A percentile compares a stretch with the other conserved stretches of the same genome.
Evolutionary conservation across 2,329 filamentous ascomycete species (phyloP).

Genomic region (Cucurbitaria berberidis): DNA sequence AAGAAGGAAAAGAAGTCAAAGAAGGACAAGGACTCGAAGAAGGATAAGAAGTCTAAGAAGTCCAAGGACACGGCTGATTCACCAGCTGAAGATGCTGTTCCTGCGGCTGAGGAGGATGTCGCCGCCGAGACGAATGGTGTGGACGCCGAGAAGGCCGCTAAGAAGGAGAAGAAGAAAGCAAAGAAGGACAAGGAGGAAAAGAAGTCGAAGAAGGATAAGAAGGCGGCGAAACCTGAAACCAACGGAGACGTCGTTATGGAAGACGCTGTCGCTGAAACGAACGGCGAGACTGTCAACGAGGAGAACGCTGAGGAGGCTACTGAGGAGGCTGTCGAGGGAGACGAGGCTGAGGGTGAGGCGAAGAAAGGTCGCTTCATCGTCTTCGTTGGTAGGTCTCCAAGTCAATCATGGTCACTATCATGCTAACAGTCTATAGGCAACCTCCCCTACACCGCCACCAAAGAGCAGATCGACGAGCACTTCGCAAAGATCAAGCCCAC

Average conservation of each 20-base stretch:
- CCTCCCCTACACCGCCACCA: slow-evolving; percentile 82
- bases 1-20: slow-evolving; percentile 33
- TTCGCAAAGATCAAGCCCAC: slow-evolving; percentile 77
- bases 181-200: slow-evolving; percentile 40
- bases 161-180: slow-evolving; percentile 30
- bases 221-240: slow-evolving; percentile 16
- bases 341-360: slow-evolving; percentile 23
- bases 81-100: slow-evolving; percentile 10
- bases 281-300: slow-evolving; percentile 22
- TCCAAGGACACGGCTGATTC: slow-evolving; percentile 10
- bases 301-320: slow-evolving; percentile 22
- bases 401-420: background rate
- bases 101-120: slow-evolving; percentile 18
- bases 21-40: slow-evolving; percentile 33
- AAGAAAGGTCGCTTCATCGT: slow-evolving; percentile 71
- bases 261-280: slow-evolving; percentile 18
- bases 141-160: slow-evolving; percentile 25
- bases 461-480: slow-evolving; percentile 71
- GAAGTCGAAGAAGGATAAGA: slow-evolving; percentile 33
- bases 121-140: slow-evolving; percentile 15
- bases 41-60: slow-evolving; percentile 28
- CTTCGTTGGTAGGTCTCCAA: slow-evolving; percentile 67
- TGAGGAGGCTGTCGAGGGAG: too few species aligned
- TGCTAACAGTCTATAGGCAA: slow-evolving; percentile 65
- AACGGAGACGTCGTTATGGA: slow-evolving; percentile 21